Conservation (phyloP, 1,284 basidiomycete genomes). For the Ustilago nuda region DNA sequence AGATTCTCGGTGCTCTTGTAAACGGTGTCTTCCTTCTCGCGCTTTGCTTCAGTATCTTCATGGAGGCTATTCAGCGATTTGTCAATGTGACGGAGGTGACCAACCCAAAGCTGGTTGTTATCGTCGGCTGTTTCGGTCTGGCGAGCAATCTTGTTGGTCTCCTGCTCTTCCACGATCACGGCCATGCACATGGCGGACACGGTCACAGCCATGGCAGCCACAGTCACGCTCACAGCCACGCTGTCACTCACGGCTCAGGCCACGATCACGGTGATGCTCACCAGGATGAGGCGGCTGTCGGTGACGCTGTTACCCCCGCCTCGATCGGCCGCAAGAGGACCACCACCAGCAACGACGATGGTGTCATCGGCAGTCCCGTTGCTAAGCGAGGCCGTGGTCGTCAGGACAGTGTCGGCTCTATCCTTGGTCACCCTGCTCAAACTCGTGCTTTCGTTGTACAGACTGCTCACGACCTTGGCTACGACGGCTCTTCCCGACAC, state of each 20-base stretch:
- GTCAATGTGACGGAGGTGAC: constrained; percentile 83
- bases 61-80: constrained; percentile 92
- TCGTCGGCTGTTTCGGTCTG: constrained; percentile 90
- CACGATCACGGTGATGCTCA: constrained; percentile 16
- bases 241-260: constrained; percentile 12
- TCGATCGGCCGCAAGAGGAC: constrained; percentile 31
- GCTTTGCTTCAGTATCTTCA: constrained; percentile 92
- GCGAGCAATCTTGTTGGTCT: constrained; percentile 92
- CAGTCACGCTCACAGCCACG: constrained; percentile 44
- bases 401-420: constrained; percentile 55
- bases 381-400: constrained; percentile 32
- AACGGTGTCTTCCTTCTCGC: constrained; percentile 97
- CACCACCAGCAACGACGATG: constrained; percentile 14
- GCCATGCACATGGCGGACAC: constrained; percentile 71
- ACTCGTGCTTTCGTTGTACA: constrained; percentile 89
- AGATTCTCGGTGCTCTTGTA: constrained; percentile 83
- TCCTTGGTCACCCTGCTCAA: constrained; percentile 87
- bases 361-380: constrained; percentile 7
- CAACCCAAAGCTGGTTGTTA: constrained; percentile 83
- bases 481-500: constrained; percentile 51
- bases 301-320: constrained; percentile 16
- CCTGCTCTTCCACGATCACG: constrained; percentile 85
- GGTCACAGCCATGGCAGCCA: constrained; percentile 65
- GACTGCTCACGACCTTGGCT: constrained; percentile 81
- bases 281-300: constrained; percentile 19